Conservation (phyloP, 495 filamentous ascomycete genomes). For the Letharia columbiana region DNA sequence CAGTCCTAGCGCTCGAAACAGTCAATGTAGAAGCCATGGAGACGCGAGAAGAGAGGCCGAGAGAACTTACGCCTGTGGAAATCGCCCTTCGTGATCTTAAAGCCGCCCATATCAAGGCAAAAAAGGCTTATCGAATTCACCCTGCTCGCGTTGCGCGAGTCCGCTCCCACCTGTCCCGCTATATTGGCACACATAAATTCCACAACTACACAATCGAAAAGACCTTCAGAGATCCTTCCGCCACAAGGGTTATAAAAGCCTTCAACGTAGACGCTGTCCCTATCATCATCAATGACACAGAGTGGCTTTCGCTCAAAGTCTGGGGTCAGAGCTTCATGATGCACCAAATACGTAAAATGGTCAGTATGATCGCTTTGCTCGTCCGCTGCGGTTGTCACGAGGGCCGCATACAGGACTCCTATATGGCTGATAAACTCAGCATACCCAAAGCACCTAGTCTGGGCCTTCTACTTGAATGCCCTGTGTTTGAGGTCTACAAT, state of each 20-base stretch:
- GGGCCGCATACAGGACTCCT: conserved; percentile 58
- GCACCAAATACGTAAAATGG: conserved; percentile 99
- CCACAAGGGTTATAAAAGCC: conserved; percentile 80
- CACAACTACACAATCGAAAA: conserved; percentile 97
- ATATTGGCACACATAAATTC: conserved; percentile 77
- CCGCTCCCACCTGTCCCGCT: conserved; percentile 59
- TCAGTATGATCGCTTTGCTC: conserved; percentile 78
- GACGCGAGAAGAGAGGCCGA: conserved; percentile 8
- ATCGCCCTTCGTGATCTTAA: conserved; percentile 66
- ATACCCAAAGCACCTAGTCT: conserved; percentile 91
- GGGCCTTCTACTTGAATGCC: conserved; percentile 79
- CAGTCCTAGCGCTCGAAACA: not conserved
- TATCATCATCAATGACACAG: conserved; percentile 75
- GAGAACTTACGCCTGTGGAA: conserved; percentile 35
- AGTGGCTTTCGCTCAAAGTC: conserved; percentile 92
- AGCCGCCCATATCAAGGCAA: conserved; percentile 64
- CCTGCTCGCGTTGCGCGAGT: conserved; percentile 59
- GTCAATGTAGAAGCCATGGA: not conserved
- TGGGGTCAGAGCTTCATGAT: conserved; percentile 99
- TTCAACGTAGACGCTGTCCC: conserved; percentile 66
- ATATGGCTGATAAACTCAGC: conserved; percentile 55
- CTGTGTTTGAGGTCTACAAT: conserved; percentile 85
- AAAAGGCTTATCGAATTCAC: conserved; percentile 72
- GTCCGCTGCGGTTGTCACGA: conserved; percentile 69
- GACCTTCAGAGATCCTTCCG: conserved; percentile 62